phyloP scores from a whole-genome alignment of 2,329 filamentous ascomycete species.

The Ampelomyces quisqualis region DNA sequence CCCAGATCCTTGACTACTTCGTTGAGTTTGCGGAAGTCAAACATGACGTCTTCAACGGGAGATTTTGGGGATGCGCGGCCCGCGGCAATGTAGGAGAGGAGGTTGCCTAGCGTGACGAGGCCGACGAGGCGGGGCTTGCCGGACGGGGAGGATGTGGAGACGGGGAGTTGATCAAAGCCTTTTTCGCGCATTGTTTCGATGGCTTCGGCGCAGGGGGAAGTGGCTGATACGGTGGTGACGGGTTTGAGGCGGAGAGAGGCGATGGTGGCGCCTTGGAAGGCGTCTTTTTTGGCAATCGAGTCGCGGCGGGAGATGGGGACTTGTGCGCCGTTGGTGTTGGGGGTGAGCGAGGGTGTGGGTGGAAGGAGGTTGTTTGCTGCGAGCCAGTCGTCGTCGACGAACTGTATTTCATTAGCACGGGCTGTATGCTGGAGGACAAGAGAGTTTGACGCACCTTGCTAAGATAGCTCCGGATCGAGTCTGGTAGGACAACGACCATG shows the following conservation, averaged over 20 bases:
- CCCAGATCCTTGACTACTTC: conserved; percentile 81
- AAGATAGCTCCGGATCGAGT: conserved; percentile 95
- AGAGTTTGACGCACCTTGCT: conserved; percentile 63
- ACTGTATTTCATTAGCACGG: conserved; percentile 50
- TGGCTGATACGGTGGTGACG: conserved; percentile 77
- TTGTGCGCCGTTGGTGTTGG: conserved; percentile 25
- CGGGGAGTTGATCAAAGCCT: conserved; percentile 95
- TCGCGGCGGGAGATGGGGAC: conserved; percentile 37
- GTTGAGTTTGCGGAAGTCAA: conserved; percentile 83
- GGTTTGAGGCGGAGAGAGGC: conserved; percentile 85
- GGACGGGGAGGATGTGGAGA: conserved; percentile 60
- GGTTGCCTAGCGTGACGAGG: conserved; percentile 90
- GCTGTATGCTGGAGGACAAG: neutral
- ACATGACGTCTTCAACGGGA: conserved; percentile 88
- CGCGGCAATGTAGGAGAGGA: conserved; percentile 84
- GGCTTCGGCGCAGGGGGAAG: conserved; percentile 75
- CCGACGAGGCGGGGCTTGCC: conserved; percentile 76
- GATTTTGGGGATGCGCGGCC: conserved; percentile 74
- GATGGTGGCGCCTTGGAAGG: conserved; percentile 77
- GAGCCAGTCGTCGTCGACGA: conserved; percentile 98
- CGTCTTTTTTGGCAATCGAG: conserved; percentile 55
- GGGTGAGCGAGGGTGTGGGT: conserved; percentile 50
- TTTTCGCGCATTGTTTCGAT: conserved; percentile 98
- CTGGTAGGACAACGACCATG: conserved; percentile 86
- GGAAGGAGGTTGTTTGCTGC: conserved; percentile 91